Percentiles rank a stretch among this genome's conserved stretches.
Evolutionary conservation across 2,329 filamentous ascomycete genomes (phyloP).

Genomic region (Piedraia hortae): DNA sequence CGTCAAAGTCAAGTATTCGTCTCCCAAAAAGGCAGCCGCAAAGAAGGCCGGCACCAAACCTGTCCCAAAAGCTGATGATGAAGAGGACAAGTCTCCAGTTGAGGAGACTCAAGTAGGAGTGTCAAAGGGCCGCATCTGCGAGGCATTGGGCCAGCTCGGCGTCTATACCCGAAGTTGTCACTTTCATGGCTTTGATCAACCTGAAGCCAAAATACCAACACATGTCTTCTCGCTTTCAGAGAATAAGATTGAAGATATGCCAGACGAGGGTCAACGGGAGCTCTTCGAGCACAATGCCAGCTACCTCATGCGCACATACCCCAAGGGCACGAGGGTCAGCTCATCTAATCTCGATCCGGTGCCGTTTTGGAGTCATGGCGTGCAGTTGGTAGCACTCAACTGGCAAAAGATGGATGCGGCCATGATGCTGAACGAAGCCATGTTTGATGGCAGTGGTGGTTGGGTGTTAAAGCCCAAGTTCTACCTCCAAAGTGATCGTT

Average conservation of each 20-base stretch:
- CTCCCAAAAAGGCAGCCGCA: slow-evolving; percentile 11
- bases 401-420: slow-evolving; percentile 80
- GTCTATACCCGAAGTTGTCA: slow-evolving; percentile 71
- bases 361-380: slow-evolving; percentile 63
- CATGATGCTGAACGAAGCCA: slow-evolving; percentile 87
- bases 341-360: slow-evolving; percentile 72
- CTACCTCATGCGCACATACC: slow-evolving; percentile 70
- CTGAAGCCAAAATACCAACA: slow-evolving; percentile 26
- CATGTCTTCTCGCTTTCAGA: slow-evolving; percentile 40
- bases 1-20: slow-evolving; percentile 23
- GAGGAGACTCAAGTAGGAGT: too few relatives aligned
- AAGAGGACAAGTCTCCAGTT: slow-evolving; percentile 13
- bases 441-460: slow-evolving; percentile 58
- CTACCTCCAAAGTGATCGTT: slow-evolving; percentile 18
- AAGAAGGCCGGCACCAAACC: slow-evolving; percentile 1
- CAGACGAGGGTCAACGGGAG: slow-evolving; percentile 23
- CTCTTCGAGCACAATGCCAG: slow-evolving; percentile 61
- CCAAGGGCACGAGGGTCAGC: slow-evolving; percentile 50
- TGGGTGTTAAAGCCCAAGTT: slow-evolving; percentile 66
- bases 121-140: slow-evolving; percentile 34
- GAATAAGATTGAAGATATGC: slow-evolving; percentile 36
- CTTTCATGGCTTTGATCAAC: slow-evolving; percentile 43
- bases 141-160: slow-evolving; percentile 43
- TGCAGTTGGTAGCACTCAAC: slow-evolving; percentile 71
- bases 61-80: slow-evolving; percentile 15